phyloP scores from a whole-genome alignment of 2,329 filamentous ascomycete species.

The Exophiala lecanii-corni region DNA sequence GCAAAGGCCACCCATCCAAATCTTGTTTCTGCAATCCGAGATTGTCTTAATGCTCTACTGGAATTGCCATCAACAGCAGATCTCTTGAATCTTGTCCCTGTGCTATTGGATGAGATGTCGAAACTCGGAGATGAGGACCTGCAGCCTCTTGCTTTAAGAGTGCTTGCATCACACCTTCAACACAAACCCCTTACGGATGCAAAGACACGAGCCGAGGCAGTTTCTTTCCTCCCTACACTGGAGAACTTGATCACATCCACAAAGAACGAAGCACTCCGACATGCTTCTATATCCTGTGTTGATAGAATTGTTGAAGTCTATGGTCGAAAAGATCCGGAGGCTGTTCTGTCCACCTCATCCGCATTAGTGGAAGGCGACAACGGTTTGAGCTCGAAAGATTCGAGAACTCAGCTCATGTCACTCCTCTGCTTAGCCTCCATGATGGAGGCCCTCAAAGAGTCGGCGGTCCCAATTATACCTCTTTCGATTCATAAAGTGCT shows the following conservation, averaged over 20 bases:
- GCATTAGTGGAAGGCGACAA: conserved; percentile 63
- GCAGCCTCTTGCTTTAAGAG: conserved; percentile 72
- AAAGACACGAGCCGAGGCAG: conserved; percentile 16
- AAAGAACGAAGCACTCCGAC: conserved; percentile 69
- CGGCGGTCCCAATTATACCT: conserved; percentile 78
- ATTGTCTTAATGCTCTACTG: conserved; percentile 73
- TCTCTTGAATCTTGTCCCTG: conserved; percentile 83
- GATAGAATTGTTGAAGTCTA: conserved; percentile 94
- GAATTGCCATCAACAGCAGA: conserved; percentile 80
- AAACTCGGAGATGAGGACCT: conserved; percentile 63
- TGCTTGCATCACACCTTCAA: conserved; percentile 74
- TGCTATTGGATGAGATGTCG: conserved; percentile 61
- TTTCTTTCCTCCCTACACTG: conserved; percentile 70
- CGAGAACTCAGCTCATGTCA: conserved; percentile 21
- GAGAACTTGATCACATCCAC: conserved; percentile 71
- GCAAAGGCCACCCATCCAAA: conserved; percentile 9
- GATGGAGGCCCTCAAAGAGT: conserved; percentile 80
- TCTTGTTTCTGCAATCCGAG: conserved; percentile 48
- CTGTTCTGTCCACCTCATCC: conserved; percentile 68
- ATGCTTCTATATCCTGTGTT: conserved; percentile 81
- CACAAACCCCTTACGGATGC: conserved; percentile 66
- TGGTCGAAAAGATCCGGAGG: conserved; percentile 81
- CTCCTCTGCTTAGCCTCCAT: conserved; percentile 83
- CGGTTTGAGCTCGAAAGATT: conserved; percentile 13
- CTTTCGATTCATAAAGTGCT: conserved; percentile 68